phyloP scores from a whole-genome alignment of 2,329 filamentous ascomycete species.

The Pseudogymnoascus sp. region DNA sequence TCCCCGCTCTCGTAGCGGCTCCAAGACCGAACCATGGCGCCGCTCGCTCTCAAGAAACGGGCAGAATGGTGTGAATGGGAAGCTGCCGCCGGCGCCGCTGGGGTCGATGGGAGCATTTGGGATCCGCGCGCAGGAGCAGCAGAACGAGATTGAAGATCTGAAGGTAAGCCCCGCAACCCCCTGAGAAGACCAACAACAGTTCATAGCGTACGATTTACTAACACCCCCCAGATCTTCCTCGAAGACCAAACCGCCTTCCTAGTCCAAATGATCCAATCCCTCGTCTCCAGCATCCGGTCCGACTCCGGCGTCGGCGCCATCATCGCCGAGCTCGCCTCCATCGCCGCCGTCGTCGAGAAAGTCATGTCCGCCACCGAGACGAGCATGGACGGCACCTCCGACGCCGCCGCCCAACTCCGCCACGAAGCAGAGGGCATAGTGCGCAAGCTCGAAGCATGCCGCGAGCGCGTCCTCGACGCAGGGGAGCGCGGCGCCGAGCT shows the following conservation, averaged over 20 bases:
- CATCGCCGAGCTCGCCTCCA: conserved; percentile 61
- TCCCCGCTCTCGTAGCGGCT: conserved; percentile 28
- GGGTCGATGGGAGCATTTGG: conserved; percentile 32
- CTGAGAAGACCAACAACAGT: not conserved
- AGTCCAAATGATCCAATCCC: conserved; percentile 72
- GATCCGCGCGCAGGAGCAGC: conserved; percentile 29
- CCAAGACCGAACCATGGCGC: conserved; percentile 22
- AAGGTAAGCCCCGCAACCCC: conserved; percentile 40
- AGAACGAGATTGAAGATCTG: conserved; percentile 50
- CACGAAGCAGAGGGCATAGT: conserved; percentile 44
- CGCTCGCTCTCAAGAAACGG: conserved; percentile 20
- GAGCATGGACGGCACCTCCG: conserved; percentile 36
- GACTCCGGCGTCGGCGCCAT: conserved; percentile 59
- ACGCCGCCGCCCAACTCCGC: conserved; percentile 45
- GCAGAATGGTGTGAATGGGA: conserved; percentile 19
- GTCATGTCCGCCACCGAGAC: conserved; percentile 60
- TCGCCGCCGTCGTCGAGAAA: conserved; percentile 62
- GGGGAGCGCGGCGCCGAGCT: conserved; percentile 54
- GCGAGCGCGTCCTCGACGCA: conserved; percentile 57
- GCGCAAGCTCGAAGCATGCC: conserved; percentile 53
- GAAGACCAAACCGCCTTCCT: conserved; percentile 75
- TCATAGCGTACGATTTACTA: conserved; percentile 5
- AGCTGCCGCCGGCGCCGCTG: conserved; percentile 24
- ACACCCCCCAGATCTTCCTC: conserved; percentile 55
- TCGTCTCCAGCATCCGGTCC: conserved; percentile 64